Evolutionary conservation across 129 eudicot genomes (phyloP).

Genomic region (Heracleum sosnowskyi): DNA sequence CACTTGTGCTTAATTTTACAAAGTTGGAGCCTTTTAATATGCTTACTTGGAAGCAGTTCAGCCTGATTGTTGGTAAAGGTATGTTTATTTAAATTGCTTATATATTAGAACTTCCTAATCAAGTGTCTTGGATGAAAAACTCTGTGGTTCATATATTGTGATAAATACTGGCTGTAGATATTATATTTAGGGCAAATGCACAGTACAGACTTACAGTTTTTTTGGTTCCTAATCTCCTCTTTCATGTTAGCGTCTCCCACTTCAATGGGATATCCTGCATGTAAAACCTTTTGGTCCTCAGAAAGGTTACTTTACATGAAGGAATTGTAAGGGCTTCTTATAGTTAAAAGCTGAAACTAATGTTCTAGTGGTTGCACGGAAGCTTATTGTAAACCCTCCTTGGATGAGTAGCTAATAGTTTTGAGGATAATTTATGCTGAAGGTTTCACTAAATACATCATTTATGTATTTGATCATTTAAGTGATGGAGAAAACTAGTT

Average conservation of each 20-base stretch:
- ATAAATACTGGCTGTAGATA: not conserved
- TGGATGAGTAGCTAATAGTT: not conserved
- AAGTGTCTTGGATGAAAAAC: not conserved
- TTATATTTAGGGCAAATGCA: not conserved
- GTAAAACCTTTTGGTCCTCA: not conserved
- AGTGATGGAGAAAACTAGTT: not conserved
- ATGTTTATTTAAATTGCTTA: not conserved
- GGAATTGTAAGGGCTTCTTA: not conserved
- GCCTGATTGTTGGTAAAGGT: conserved; percentile 90
- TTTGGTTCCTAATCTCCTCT: not conserved
- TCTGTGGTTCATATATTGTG: not conserved
- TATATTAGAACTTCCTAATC: not conserved
- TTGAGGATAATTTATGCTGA: not conserved
- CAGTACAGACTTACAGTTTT: not conserved
- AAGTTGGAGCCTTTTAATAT: conserved; percentile 52
- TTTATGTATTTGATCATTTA: not conserved
- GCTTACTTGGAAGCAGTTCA: conserved; percentile 65
- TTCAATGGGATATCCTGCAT: not conserved
- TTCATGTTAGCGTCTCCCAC: not conserved
- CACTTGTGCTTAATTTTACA: conserved; percentile 41
- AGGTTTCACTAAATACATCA: not conserved
- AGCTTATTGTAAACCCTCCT: not conserved
- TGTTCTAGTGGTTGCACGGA: not conserved
- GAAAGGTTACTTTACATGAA: not conserved
- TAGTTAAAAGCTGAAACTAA: not conserved